These are phyloP conservation scores for Calonectria pseudoturangicola DNA, from an alignment of 2,329 filamentous ascomycete genomes.

Conservation along the genomic window DNA sequence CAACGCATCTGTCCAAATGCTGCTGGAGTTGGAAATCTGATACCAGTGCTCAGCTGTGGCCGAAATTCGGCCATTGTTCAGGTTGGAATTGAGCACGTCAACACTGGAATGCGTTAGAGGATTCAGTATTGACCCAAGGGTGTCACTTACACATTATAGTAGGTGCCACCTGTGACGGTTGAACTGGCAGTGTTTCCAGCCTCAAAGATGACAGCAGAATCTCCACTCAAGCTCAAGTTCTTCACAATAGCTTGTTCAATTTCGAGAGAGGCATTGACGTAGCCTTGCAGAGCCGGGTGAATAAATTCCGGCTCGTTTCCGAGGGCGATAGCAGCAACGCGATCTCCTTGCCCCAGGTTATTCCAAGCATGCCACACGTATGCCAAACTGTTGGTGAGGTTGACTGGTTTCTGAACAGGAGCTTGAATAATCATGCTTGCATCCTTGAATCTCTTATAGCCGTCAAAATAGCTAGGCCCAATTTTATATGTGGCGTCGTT, in stretches of 20 bases:
- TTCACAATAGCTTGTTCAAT: not conserved
- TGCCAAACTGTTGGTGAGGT: not conserved
- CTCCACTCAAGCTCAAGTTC: not conserved
- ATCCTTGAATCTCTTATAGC: conserved; percentile 7
- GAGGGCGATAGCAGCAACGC: not conserved
- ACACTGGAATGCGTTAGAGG: not conserved
- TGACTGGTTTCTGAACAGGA: not conserved
- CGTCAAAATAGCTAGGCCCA: conserved; percentile 1
- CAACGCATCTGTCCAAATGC: not conserved
- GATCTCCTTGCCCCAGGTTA: not conserved
- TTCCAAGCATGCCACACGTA: conserved; percentile 14
- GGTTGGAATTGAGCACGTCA: not conserved
- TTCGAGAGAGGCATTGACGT: not conserved
- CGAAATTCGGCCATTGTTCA: not conserved
- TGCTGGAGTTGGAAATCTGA: not conserved
- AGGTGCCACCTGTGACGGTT: not conserved
- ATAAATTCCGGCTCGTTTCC: conserved; percentile 5
- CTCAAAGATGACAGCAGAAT: not conserved
- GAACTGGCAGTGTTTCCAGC: not conserved
- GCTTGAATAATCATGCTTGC: conserved; percentile 10
- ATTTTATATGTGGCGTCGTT: not conserved
- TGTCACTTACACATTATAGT: conserved; percentile 4
- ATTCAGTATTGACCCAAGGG: not conserved
- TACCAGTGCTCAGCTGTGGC: not conserved
- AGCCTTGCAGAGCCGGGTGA: not conserved